A percentile compares a stretch with the other conserved stretches of the same genome.
These are phyloP conservation scores for Tetracentron sinense DNA, from an alignment of 164 flowering plant species.

Conservation along the genomic window DNA sequence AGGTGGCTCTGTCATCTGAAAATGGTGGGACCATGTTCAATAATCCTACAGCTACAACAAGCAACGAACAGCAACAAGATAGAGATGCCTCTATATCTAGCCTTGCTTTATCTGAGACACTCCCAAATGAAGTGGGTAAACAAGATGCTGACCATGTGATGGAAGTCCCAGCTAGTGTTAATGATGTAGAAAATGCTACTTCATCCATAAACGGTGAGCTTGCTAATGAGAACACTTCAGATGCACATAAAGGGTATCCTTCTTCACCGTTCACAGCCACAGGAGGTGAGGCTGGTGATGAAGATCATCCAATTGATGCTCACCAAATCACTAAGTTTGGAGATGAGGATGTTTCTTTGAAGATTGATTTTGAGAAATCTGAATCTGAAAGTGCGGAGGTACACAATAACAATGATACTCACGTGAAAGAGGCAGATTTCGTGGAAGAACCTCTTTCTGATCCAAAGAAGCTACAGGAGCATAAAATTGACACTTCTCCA, in stretches of 20 bases:
- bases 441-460: slow-evolving; percentile 34
- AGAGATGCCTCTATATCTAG: slow-evolving; percentile 25
- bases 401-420: slow-evolving; percentile 26
- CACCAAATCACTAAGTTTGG: slow-evolving; percentile 21
- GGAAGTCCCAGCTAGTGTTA: slow-evolving; percentile 24
- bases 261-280: slow-evolving; percentile 20
- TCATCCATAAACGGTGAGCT: slow-evolving; percentile 38
- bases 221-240: slow-evolving; percentile 29
- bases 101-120: slow-evolving; percentile 24
- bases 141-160: slow-evolving; percentile 24
- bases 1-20: slow-evolving; percentile 23
- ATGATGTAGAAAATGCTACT: slow-evolving; percentile 21
- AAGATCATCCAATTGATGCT: slow-evolving; percentile 33
- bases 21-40: slow-evolving; percentile 18
- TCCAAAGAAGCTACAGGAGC: slow-evolving; percentile 36
- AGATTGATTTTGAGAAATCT: slow-evolving; percentile 37
- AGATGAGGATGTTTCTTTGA: slow-evolving; percentile 31
- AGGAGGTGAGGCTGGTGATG: slow-evolving; percentile 29
- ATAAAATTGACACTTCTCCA: slow-evolving; percentile 30
- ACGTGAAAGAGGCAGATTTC: slow-evolving; percentile 26
- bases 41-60: slow-evolving; percentile 20
- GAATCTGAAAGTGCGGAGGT: slow-evolving; percentile 26
- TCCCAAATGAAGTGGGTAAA: slow-evolving; percentile 23
- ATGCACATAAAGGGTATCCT: slow-evolving; percentile 26
- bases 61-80: slow-evolving; percentile 24